Evolutionary conservation across 306 rosid species (phyloP), one percentile per base, ranked within the genome.

Genomic region (Castanopsis chinensis): DNA sequence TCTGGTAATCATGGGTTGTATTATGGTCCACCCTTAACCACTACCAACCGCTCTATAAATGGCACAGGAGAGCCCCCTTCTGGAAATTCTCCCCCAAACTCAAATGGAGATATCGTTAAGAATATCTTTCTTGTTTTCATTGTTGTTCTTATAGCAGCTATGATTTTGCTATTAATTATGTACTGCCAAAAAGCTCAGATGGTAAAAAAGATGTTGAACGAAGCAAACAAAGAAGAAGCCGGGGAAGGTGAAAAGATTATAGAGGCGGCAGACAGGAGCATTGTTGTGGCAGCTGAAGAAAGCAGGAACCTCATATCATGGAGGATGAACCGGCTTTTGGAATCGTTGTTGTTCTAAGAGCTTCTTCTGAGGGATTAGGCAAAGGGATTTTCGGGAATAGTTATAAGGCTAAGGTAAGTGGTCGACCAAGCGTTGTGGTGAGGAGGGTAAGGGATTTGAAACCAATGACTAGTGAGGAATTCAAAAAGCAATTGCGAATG

Each of bases 141-240:
- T 57, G 79, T 85, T 65, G 69, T 83, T 53, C 78, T 86, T 79
- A 79, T 91, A 17, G 51, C 83, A 3, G 88, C 75, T 71, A 73
- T 89, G 21, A n/a, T 88, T 74, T n/a, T 85, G 55, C 84, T 94
- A 17, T 74, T 78, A 59, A 14, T 83, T 35, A 81, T 86, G 51
- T 90, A 92, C 84, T 76, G 12, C 20, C 84, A 78, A 74, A 92
- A 92, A 76, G 33, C 59, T 10, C 74, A 69, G 58, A 86, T 83
- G 85, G 86, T 91, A 3, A 85, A 77, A 56, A 85, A 77, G 78
- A 35, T 87, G 63, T 69, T 81, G 69, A 88, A 83, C 74, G 58
- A 69, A 25, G 65, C 19, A 3, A 58, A 63, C 8, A 65, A 80
- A 41, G 77, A 74, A 65, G 70, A 21, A 3, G 28, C 3, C 23